Base-by-base conservation (phyloP, 2,329 filamentous ascomycete genomes). In the Pseudogymnoascus sp. region DNA sequence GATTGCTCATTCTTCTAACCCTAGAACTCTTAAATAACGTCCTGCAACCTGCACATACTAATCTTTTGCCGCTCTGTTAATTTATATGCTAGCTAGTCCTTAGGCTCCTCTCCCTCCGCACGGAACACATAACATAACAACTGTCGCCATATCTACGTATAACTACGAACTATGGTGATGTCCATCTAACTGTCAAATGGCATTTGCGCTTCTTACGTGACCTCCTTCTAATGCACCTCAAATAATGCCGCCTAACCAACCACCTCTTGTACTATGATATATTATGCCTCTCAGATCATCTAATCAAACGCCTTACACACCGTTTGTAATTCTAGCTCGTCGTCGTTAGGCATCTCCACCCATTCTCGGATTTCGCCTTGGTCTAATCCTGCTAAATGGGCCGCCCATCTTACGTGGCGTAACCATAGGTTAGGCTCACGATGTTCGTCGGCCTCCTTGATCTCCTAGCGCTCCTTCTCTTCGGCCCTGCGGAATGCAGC, bases 121-220 rank as follows among this genome's bases (percentile, higher is more conserved):
- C 33, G 13, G 33, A 64, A 65, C 60, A 65, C 62, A 61, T 62
- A 65, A 59, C n/a, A 50, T 19, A 65, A 64, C 42, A 65, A 62
- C 62, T 65, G 15, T 17, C 38, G 40, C 13, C 31, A 64, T 21
- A 65, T 31, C 19, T 62, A 13, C 9, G 50, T 65, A n/a, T 46
- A 64, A 33, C 63, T 65, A 46, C 64, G 44, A 17, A 65, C 64
- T 19, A 17, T 19, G n/a, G n/a, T n/a, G n/a, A n/a, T n/a, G n/a
- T n/a, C n/a, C n/a, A n/a, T n/a, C n/a, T n/a, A n/a, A n/a, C 26
- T 60, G 7, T 38, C n/a, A 38, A 38, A 38, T 38, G 15, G 37
- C 37, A 38, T 38, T 38, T 2, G n/a, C 4, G 56, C 17, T 26
- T 63, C 56, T 59, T 60, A 21, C 5, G 42, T 38, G 15, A 50